These are phyloP conservation scores for Monosporascus sp. DNA, from an alignment of 2,329 filamentous ascomycete genomes.

Conservation along the genomic window DNA sequence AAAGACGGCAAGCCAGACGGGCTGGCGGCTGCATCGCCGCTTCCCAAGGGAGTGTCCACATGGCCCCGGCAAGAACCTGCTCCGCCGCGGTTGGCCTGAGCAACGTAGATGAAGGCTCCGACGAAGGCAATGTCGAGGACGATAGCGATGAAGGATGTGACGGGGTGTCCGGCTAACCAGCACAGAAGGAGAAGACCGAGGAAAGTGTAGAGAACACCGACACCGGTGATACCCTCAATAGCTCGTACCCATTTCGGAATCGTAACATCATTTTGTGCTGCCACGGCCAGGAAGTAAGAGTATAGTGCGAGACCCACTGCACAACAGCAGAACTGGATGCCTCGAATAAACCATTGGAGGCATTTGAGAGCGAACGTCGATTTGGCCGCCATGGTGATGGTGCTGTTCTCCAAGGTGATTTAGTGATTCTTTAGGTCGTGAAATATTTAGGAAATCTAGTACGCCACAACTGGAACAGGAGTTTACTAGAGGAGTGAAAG, in stretches of 20 bases:
- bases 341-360: slow-evolving; percentile 65
- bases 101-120: slow-evolving; percentile 76
- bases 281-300: slow-evolving; percentile 76
- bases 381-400: slow-evolving; percentile 49
- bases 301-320: slow-evolving; percentile 72
- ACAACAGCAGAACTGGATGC: slow-evolving; percentile 67
- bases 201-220: slow-evolving; percentile 68
- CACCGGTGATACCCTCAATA: slow-evolving; percentile 73
- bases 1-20: slow-evolving; percentile 43
- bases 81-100: slow-evolving; percentile 66
- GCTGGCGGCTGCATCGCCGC: slow-evolving; percentile 48
- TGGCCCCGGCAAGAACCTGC: slow-evolving; percentile 55
- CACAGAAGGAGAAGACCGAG: slow-evolving; percentile 70
- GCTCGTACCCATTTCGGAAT: slow-evolving; percentile 65
- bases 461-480: neutral
- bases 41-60: slow-evolving; percentile 65
- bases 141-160: slow-evolving; percentile 70
- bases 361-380: slow-evolving; percentile 61
- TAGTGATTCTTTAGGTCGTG: neutral
- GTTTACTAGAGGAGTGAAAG: neutral
- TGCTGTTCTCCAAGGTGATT: neutral
- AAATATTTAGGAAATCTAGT: neutral
- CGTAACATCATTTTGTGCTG: slow-evolving; percentile 56
- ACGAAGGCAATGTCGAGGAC: slow-evolving; percentile 72
- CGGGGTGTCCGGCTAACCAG: slow-evolving; percentile 67